Base-by-base conservation (phyloP, 768 basidiomycete species). In the Bullera alba region DNA sequence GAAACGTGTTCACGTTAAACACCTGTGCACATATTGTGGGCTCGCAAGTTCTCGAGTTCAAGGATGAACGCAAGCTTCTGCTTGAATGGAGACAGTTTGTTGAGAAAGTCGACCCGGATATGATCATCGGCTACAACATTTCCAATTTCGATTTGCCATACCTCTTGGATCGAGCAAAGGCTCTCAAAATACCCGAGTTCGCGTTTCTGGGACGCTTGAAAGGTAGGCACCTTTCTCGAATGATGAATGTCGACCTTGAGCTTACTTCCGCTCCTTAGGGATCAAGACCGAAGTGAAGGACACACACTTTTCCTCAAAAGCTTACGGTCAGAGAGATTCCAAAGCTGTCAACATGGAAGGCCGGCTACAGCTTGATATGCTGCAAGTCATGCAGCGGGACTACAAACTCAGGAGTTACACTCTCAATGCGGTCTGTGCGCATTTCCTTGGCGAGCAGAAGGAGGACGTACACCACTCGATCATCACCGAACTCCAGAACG, bases 391-490 rank as follows among this genome's bases (percentile, higher is more conserved):
- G 91, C 93, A 97, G 65, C 82, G 95, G 57, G 95, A 99, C 72
- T 86, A 96, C 76, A 99, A 97, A 67, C 76, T 99, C 4, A 84
- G 95, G 7, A 91, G 87, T 62, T 99, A 99, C 71, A 89, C 93
- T 2, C 83, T 99, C 60, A 99, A 99, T 72, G 86, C 95, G 4
- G 95, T 99, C 48, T 99, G 95, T 65, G 86, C 95, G 1, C 87
- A 93, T 61, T 99, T 99, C 72, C 77, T 99, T 3, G 92, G 91
- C 25, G 95, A 99, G 72, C 95, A 99, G 72, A 99, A 99, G 71
- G 95, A 99, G 71, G 95, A 99, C 57, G 95, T 99, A 17, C 95
- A 97, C 65, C 84, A 97, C 69, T 97, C 93, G 1, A 90, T 95
- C 56, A 99, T 99, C 62, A 96, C 95, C 0, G 92, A 97, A 43